Evolutionary conservation across 768 basidiomycete species (phyloP).

Genomic region (Agrocybe praecox): DNA sequence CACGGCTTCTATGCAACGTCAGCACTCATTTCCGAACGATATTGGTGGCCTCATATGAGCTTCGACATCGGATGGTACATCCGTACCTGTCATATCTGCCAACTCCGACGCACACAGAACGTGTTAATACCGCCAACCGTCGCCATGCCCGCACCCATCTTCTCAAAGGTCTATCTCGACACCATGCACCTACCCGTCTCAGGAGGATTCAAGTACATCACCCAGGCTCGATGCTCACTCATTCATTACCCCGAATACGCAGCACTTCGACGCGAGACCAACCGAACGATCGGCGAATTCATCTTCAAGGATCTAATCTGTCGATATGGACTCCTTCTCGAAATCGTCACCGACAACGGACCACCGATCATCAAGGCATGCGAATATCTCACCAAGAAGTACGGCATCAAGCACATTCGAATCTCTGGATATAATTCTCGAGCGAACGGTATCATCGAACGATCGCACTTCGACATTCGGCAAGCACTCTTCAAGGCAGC

Average conservation of each 20-base stretch:
- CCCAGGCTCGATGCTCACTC: slow-evolving; percentile 30
- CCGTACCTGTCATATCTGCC: no score
- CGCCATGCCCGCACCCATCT: slow-evolving; percentile 22
- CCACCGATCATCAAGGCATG: slow-evolving; percentile 8
- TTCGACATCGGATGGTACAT: slow-evolving; percentile 33
- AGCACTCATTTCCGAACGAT: slow-evolving; percentile 15
- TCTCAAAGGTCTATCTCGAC: slow-evolving; percentile 33
- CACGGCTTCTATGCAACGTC: slow-evolving; percentile 21
- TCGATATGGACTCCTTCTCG: slow-evolving; percentile 27
- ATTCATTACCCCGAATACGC: slow-evolving; percentile 3
- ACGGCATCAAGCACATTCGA: slow-evolving; percentile 7
- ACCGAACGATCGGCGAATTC: background rate
- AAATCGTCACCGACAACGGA: slow-evolving; percentile 43
- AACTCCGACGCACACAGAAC: slow-evolving; percentile 16
- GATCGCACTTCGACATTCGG: slow-evolving; percentile 26
- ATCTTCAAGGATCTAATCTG: background rate
- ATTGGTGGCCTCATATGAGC: slow-evolving; percentile 36
- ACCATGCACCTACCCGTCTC: slow-evolving; percentile 38
- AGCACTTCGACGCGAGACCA: background rate
- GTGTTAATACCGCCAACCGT: slow-evolving; percentile 29
- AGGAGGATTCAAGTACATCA: slow-evolving; percentile 29
- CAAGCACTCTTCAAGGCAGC: slow-evolving; percentile 35
- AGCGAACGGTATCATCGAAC: slow-evolving; percentile 21
- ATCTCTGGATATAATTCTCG: slow-evolving; percentile 20
- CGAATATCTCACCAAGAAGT: slow-evolving; percentile 30